phyloP scores from a whole-genome alignment of 1,284 basidiomycete genomes.

The Malassezia slooffiae region DNA sequence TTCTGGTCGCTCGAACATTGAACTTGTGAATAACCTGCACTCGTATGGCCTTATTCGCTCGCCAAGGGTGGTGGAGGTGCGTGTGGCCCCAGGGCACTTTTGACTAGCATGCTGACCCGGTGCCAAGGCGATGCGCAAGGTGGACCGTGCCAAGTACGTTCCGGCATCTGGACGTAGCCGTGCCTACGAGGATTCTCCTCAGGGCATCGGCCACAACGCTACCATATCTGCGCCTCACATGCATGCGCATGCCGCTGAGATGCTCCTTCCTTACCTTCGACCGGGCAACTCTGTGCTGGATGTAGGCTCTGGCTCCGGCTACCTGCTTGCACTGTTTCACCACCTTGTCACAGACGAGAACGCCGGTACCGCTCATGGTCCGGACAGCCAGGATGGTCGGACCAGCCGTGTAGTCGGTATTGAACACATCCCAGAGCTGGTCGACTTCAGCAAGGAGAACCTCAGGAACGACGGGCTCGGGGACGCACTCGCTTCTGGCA shows the following conservation, averaged over 20 bases:
- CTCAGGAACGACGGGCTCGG: slow-evolving; percentile 60
- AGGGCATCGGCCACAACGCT: slow-evolving; percentile 68
- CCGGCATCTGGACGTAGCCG: slow-evolving; percentile 11
- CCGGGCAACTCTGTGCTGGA: slow-evolving; percentile 67
- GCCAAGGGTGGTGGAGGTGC: slow-evolving; percentile 15
- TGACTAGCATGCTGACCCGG: background rate
- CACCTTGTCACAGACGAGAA: slow-evolving; percentile 22
- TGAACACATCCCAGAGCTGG: slow-evolving; percentile 60
- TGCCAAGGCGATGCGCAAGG: slow-evolving; percentile 22
- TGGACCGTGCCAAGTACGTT: slow-evolving; percentile 55
- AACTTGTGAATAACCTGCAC: slow-evolving; percentile 62
- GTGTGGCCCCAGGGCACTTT: background rate
- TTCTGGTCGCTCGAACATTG: slow-evolving; percentile 58
- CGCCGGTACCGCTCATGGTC: background rate
- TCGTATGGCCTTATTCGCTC: slow-evolving; percentile 52
- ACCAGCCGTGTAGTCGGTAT: slow-evolving; percentile 70
- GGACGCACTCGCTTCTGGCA: slow-evolving; percentile 51
- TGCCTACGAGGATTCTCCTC: slow-evolving; percentile 67
- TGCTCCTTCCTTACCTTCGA: slow-evolving; percentile 59
- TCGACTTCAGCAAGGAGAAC: slow-evolving; percentile 60
- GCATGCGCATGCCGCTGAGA: slow-evolving; percentile 68
- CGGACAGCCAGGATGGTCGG: slow-evolving; percentile 4
- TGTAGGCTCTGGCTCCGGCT: slow-evolving; percentile 49
- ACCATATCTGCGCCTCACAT: slow-evolving; percentile 82
- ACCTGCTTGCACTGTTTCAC: slow-evolving; percentile 39